phyloP scores from a whole-genome alignment of 176 grass and related monocot genomes.

The Pontederia paniculata region DNA sequence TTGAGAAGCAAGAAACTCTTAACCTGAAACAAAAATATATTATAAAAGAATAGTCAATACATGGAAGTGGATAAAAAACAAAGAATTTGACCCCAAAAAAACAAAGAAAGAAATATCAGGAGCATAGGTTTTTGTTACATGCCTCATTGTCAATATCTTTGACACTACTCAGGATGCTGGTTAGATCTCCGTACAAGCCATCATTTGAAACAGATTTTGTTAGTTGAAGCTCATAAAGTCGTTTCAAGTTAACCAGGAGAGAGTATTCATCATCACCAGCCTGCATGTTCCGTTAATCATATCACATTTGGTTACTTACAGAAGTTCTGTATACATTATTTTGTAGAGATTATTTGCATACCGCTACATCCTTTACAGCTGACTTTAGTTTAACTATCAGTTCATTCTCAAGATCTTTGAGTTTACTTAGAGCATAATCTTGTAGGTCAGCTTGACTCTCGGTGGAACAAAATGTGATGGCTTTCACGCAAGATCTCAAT shows the following conservation, averaged over 20 bases:
- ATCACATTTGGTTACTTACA: too few relatives aligned
- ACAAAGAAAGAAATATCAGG: not conserved
- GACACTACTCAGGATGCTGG: conserved; percentile 56
- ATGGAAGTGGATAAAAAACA: not conserved
- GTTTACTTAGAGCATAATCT: conserved; percentile 75
- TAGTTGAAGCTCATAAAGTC: conserved; percentile 88
- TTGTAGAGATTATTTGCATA: conserved; percentile 25
- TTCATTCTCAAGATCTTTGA: conserved; percentile 81
- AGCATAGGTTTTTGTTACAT: not conserved
- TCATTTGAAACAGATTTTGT: conserved; percentile 56
- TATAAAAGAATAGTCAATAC: conserved; percentile 4
- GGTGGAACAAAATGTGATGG: conserved; percentile 66
- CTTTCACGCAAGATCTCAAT: conserved; percentile 86
- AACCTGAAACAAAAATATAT: conserved; percentile 37
- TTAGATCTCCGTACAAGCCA: conserved; percentile 80
- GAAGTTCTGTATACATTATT: not conserved
- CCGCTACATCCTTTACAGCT: conserved; percentile 88
- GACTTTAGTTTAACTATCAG: conserved; percentile 74
- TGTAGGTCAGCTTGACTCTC: conserved; percentile 81
- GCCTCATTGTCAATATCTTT: conserved; percentile 96
- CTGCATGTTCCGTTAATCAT: conserved; percentile 24
- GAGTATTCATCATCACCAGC: conserved; percentile 98
- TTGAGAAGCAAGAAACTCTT: conserved; percentile 94
- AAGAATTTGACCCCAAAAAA: too few relatives aligned
- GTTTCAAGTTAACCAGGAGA: conserved; percentile 93